Percentiles rank a stretch among this genome's conserved stretches.
Conservation (phyloP, 2,329 filamentous ascomycete species). For the Penicillium rolfsii region DNA sequence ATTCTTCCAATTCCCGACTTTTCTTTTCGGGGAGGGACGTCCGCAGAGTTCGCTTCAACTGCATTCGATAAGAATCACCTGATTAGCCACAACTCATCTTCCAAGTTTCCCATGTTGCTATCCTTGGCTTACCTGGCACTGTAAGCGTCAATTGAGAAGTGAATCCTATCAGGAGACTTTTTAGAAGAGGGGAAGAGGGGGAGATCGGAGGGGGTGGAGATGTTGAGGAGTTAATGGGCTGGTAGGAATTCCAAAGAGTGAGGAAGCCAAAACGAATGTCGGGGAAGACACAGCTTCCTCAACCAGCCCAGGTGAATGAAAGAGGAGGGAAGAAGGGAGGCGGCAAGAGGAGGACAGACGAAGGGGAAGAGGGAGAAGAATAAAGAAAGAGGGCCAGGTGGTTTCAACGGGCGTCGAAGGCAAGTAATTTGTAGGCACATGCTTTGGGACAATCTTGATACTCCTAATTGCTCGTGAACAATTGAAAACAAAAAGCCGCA, state of each 20-base stretch:
- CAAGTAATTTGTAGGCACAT: conserved; percentile 35
- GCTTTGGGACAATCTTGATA: conserved; percentile 21
- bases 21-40: background rate
- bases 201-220: background rate
- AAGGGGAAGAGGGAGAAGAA: conserved; percentile 19
- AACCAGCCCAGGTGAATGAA: conserved; percentile 26
- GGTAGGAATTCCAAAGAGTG: conserved; percentile 17
- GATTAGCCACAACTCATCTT: background rate
- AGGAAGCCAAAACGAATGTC: conserved; percentile 31
- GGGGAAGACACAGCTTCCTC: conserved; percentile 29
- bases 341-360: conserved; percentile 22
- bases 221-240: conserved; percentile 9
- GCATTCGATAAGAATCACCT: background rate
- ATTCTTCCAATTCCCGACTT: background rate
- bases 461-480: conserved; percentile 16
- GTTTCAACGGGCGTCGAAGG: conserved; percentile 18
- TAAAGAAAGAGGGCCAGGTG: conserved; percentile 15
- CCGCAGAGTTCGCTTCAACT: background rate
- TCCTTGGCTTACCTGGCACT: background rate
- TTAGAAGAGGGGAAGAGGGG: background rate
- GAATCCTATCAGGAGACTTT: background rate
- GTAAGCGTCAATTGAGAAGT: conserved; percentile 13
- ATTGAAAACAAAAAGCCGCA: conserved; percentile 12
- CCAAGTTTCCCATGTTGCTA: background rate
- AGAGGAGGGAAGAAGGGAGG: conserved; percentile 21